A percentile compares a stretch with the other conserved stretches of the same genome.
Evolutionary conservation across 2,329 filamentous ascomycete genomes (phyloP).

Genomic region (Pseudogymnoascus destructans): DNA sequence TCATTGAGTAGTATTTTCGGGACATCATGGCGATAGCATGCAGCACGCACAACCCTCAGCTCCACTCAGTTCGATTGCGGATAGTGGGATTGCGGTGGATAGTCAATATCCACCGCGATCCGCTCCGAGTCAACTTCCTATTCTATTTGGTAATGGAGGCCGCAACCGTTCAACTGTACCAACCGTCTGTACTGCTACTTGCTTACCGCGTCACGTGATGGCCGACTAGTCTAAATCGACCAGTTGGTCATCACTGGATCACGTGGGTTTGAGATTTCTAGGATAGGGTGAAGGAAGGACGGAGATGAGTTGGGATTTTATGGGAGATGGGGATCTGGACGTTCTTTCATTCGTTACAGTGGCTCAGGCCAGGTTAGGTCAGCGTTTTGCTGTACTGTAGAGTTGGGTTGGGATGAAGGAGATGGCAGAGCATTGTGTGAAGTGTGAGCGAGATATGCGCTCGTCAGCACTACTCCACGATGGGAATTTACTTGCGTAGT

Average conservation of each 20-base stretch:
- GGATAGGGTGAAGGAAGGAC: too few relatives aligned
- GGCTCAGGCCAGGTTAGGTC: too few relatives aligned
- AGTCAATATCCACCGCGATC: conserved; percentile 1
- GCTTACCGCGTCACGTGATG: background rate
- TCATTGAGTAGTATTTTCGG: background rate
- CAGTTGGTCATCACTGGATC: too few relatives aligned
- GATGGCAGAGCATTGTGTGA: background rate
- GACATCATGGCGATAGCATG: background rate
- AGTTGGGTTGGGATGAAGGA: background rate
- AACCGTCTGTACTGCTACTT: too few relatives aligned
- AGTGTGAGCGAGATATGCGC: background rate
- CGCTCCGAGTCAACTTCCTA: background rate
- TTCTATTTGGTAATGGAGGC: background rate
- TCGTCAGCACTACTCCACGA: background rate
- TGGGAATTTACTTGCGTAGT: background rate
- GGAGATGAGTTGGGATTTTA: background rate
- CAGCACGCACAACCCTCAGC: background rate
- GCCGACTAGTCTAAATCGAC: background rate
- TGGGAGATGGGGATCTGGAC: background rate
- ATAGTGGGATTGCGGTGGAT: conserved; percentile 11
- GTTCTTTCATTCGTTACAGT: too few relatives aligned
- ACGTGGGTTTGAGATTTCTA: too few relatives aligned
- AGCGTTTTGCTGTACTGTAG: background rate
- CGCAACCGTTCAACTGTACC: too few relatives aligned
- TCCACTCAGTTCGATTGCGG: conserved; percentile 1